Conservation (phyloP, 2,329 filamentous ascomycete species). For the Alternaria sp. region DNA sequence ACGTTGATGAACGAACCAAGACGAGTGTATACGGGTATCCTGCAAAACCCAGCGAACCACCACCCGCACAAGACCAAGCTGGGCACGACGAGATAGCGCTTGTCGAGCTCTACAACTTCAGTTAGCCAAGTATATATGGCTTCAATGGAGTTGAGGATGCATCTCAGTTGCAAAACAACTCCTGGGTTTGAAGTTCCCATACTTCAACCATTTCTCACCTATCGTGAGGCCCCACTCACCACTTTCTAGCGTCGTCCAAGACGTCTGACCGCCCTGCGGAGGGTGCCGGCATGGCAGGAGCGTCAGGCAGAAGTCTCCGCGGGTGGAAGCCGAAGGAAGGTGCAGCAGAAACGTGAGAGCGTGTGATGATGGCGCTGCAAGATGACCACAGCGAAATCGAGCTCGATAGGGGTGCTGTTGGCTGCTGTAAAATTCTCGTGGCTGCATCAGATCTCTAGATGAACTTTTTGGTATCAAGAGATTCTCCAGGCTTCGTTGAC, state of each 20-base stretch:
- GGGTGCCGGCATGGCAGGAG: background rate
- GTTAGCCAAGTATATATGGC: background rate
- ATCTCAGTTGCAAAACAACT: constrained; percentile 25
- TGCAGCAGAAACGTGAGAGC: background rate
- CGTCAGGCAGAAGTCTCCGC: background rate
- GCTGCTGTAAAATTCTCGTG: background rate
- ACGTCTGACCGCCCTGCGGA: constrained; percentile 19
- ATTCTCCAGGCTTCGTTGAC: background rate
- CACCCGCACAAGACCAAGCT: constrained; percentile 5
- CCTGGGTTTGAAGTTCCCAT: constrained; percentile 23
- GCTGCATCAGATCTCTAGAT: background rate
- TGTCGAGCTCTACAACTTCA: constrained; percentile 31
- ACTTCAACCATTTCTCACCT: constrained; percentile 16
- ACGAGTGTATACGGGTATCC: constrained; percentile 2
- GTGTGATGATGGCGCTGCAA: background rate
- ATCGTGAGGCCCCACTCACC: constrained; percentile 17
- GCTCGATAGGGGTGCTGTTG: background rate
- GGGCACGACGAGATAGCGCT: constrained; percentile 26
- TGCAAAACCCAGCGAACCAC: constrained; percentile 9
- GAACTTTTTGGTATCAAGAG: background rate
- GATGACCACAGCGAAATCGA: background rate
- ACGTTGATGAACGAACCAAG: constrained; percentile 4
- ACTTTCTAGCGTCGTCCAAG: constrained; percentile 13
- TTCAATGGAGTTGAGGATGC: constrained; percentile 22
- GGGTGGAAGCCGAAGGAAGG: background rate